A percentile compares a stretch with the other conserved stretches of the same genome.
Evolutionary conservation across 1,139 yeast genomes (phyloP).

Genomic region (Lodderomyces elongisporus): DNA sequence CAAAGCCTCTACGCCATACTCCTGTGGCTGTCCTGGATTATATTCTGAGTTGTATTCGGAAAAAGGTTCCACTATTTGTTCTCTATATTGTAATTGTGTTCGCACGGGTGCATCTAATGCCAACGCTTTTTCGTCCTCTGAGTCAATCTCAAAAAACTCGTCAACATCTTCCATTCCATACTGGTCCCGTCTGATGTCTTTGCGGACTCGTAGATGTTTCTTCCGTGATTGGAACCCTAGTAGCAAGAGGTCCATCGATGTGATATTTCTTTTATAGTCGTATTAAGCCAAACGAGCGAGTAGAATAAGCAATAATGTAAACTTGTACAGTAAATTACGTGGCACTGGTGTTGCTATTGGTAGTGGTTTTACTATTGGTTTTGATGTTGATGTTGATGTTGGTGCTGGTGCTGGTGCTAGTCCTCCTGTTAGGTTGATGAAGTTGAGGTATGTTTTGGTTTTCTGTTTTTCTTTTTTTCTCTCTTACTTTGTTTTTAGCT

Average conservation of each 20-base stretch:
- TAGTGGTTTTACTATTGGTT: too few relatives aligned
- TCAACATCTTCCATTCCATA: slow-evolving; percentile 77
- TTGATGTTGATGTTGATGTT: too few relatives aligned
- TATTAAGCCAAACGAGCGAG: too few relatives aligned
- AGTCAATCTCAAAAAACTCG: slow-evolving; percentile 57
- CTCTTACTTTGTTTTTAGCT: too few relatives aligned
- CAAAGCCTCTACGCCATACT: too few relatives aligned
- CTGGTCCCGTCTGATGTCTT: slow-evolving; percentile 53
- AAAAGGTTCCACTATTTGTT: background rate
- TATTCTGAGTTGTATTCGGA: slow-evolving; percentile 1
- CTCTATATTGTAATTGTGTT: background rate
- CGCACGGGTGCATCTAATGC: background rate
- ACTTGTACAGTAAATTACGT: too few relatives aligned
- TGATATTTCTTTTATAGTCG: background rate
- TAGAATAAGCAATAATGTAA: too few relatives aligned
- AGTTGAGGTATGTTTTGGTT: too few relatives aligned
- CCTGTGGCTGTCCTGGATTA: background rate
- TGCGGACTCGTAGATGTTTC: slow-evolving; percentile 52
- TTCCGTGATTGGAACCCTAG: slow-evolving; percentile 55
- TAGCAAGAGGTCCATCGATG: slow-evolving; percentile 44
- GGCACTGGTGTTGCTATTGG: too few relatives aligned
- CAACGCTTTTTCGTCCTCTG: slow-evolving; percentile 2
- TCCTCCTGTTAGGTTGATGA: too few relatives aligned
- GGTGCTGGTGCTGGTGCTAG: too few relatives aligned
- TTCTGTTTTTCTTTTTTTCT: too few relatives aligned